Percentiles rank a stretch among this genome's conserved stretches.
Conservation (phyloP, 2,329 filamentous ascomycete species). For the Hawksworthiomyces lignivorus region DNA sequence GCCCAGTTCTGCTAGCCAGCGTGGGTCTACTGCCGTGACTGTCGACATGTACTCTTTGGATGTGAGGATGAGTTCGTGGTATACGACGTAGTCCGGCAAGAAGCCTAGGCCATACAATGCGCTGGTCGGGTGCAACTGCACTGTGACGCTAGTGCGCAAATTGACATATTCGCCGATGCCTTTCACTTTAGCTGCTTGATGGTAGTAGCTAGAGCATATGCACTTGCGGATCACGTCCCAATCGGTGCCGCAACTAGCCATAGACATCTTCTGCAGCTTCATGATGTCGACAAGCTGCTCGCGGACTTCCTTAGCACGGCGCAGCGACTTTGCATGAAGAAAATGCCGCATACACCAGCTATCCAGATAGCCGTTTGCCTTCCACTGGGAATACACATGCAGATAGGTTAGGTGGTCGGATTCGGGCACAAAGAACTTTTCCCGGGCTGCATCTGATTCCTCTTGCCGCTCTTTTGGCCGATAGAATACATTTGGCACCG, state of each 20-base stretch:
- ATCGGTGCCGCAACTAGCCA: conserved; percentile 87
- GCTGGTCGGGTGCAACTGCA: conserved; percentile 89
- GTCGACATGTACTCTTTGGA: conserved; percentile 98
- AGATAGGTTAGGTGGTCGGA: conserved; percentile 94
- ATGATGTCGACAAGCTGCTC: conserved; percentile 93
- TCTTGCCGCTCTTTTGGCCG: conserved; percentile 93
- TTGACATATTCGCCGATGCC: conserved; percentile 98
- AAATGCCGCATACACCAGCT: conserved; percentile 92
- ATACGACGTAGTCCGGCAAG: conserved; percentile 92
- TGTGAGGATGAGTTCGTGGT: conserved; percentile 95
- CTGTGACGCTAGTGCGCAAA: conserved; percentile 84
- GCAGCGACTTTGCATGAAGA: conserved; percentile 86
- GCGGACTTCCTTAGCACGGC: conserved; percentile 85
- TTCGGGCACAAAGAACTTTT: conserved; percentile 98
- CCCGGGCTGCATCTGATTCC: conserved; percentile 87
- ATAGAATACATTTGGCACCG: conserved; percentile 94
- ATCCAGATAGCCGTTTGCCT: conserved; percentile 80
- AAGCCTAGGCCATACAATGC: conserved; percentile 90
- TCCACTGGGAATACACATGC: conserved; percentile 95
- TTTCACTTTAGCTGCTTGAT: conserved; percentile 92
- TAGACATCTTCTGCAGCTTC: conserved; percentile 81
- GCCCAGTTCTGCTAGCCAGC: conserved; percentile 93
- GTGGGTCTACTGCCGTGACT: conserved; percentile 90
- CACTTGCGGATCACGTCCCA: conserved; percentile 95
- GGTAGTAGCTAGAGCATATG: conserved; percentile 96